Conservation (phyloP, 768 basidiomycete species). For the Candolleomyces eurysporus region DNA sequence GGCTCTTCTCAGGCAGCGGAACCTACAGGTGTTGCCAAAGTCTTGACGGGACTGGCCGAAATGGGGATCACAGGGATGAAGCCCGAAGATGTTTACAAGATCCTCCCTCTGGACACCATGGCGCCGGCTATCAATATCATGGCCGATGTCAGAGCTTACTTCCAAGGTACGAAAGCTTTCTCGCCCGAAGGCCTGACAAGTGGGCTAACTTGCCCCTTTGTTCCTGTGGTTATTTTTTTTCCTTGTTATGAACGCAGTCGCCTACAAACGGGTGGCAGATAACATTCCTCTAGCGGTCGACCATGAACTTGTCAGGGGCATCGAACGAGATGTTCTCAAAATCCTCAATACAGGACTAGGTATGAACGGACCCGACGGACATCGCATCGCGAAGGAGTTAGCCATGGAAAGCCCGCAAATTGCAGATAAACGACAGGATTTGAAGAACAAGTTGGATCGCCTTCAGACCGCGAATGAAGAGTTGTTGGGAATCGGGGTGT, state of each 20-base stretch:
- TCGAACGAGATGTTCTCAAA: slow-evolving; percentile 43
- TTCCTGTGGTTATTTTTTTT: too few species aligned
- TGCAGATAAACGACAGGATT: slow-evolving; percentile 44
- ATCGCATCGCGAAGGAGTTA: slow-evolving; percentile 45
- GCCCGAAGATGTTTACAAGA: slow-evolving; percentile 42
- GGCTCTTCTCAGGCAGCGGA: too few species aligned
- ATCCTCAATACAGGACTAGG: slow-evolving; percentile 48
- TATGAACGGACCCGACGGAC: slow-evolving; percentile 46
- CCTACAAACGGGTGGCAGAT: slow-evolving; percentile 59
- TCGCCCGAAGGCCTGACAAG: too few species aligned
- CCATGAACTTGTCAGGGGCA: slow-evolving; percentile 50
- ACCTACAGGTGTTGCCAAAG: slow-evolving; percentile 25
- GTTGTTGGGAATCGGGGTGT: slow-evolving; percentile 7
- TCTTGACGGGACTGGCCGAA: slow-evolving; percentile 33
- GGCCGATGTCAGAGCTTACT: slow-evolving; percentile 71
- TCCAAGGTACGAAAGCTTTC: slow-evolving; percentile 53
- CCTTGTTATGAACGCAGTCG: slow-evolving; percentile 33
- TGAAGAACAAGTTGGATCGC: slow-evolving; percentile 50
- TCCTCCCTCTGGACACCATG: slow-evolving; percentile 50
- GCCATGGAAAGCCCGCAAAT: slow-evolving; percentile 49
- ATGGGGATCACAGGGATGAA: slow-evolving; percentile 38
- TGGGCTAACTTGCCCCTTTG: too few species aligned
- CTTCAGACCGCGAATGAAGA: slow-evolving; percentile 22
- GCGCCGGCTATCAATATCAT: slow-evolving; percentile 62
- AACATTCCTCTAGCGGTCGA: slow-evolving; percentile 57